phyloP scores from a whole-genome alignment of 2,329 filamentous ascomycete genomes.

The Calycina herbarum region DNA sequence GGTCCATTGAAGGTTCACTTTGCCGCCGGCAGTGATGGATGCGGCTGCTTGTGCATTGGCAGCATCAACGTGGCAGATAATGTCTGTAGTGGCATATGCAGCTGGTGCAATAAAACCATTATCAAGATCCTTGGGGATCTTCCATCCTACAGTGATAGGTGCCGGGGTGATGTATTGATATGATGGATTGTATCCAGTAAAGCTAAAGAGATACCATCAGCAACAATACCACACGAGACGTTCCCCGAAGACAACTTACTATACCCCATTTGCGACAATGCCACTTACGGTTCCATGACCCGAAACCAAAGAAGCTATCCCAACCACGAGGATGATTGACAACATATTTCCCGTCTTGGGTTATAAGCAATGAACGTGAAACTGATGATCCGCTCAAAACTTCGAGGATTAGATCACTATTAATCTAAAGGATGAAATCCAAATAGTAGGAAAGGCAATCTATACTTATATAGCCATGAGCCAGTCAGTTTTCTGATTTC shows the following conservation, averaged over 20 bases:
- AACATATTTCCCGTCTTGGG: conserved; percentile 21
- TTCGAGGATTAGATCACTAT: conserved; percentile 1
- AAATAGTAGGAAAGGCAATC: conserved; percentile 8
- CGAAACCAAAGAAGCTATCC: conserved; percentile 25
- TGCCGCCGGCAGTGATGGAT: conserved; percentile 59
- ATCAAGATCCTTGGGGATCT: conserved; percentile 46
- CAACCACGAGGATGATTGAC: conserved; percentile 21
- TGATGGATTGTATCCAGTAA: conserved; percentile 37
- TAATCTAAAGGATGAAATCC: conserved; percentile 1
- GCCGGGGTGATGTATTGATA: conserved; percentile 38
- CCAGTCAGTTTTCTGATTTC: conserved; percentile 4
- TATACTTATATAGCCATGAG: conserved; percentile 24
- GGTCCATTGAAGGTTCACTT: conserved; percentile 51
- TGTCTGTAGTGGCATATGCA: conserved; percentile 50
- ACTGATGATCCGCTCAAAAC: neutral
- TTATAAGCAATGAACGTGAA: neutral
- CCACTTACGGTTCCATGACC: conserved; percentile 34
- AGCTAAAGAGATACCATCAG: conserved; percentile 29
- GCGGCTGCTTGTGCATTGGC: conserved; percentile 51
- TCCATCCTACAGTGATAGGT: conserved; percentile 55
- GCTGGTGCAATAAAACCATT: conserved; percentile 52
- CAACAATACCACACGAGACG: neutral
- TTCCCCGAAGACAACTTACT: conserved; percentile 23
- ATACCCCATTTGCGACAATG: conserved; percentile 35
- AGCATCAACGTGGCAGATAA: conserved; percentile 62